These are phyloP conservation scores for Thyridium curvatum DNA, from an alignment of 2,329 filamentous ascomycete genomes.

Conservation along the genomic window DNA sequence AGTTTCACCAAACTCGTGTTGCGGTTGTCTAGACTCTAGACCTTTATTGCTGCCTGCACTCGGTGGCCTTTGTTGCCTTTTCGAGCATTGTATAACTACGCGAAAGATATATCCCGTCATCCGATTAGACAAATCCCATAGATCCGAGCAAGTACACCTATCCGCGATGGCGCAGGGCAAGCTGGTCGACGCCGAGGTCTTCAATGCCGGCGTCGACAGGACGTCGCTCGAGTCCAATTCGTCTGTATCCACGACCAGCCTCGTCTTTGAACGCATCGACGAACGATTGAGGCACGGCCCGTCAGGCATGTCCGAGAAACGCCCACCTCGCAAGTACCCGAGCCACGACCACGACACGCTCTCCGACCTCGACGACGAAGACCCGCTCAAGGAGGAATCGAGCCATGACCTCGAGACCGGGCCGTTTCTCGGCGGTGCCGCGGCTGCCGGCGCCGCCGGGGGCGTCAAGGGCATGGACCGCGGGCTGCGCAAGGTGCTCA, in stretches of 20 bases:
- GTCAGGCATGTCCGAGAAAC: too few relatives aligned
- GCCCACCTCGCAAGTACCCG: too few relatives aligned
- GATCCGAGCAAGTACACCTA: too few relatives aligned
- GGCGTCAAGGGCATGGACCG: slow-evolving; percentile 56
- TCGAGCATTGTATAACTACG: too few relatives aligned
- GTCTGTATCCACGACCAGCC: slow-evolving; percentile 77
- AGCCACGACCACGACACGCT: slow-evolving; percentile 17
- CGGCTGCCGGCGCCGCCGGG: slow-evolving; percentile 19
- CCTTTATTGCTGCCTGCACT: too few relatives aligned
- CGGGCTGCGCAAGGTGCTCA: slow-evolving; percentile 55
- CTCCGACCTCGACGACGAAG: slow-evolving; percentile 36
- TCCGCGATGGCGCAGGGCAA: too few relatives aligned
- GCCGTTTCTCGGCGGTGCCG: slow-evolving; percentile 39
- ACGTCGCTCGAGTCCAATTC: slow-evolving; percentile 56
- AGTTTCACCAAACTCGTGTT: too few relatives aligned
- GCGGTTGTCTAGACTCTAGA: too few relatives aligned
- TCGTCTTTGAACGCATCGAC: slow-evolving; percentile 72
- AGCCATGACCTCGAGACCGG: slow-evolving; percentile 45
- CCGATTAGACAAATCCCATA: too few relatives aligned
- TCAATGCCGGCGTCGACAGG: slow-evolving; percentile 13
- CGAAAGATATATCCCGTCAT: too few relatives aligned
- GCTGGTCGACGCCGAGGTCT: too few relatives aligned
- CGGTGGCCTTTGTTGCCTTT: too few relatives aligned
- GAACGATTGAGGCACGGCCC: slow-evolving; percentile 33
- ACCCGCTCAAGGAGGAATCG: slow-evolving; percentile 34